Base-by-base conservation (phyloP, 257 asterid species). In the Solanum raphanifolium region DNA sequence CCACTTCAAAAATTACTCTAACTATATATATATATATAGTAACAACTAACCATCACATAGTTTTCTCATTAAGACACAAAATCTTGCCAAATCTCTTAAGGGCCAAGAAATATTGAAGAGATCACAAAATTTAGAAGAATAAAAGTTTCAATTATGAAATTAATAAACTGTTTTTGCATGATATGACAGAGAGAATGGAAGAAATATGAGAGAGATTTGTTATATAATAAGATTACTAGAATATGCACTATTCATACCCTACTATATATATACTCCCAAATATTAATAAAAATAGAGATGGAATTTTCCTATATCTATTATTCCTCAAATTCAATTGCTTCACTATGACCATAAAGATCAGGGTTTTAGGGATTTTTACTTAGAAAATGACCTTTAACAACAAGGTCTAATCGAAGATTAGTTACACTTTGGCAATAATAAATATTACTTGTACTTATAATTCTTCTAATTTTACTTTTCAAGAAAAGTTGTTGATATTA, bases 151-250 rank as follows among this genome's bases (percentile, higher is more conserved):
- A 87, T 48, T 60, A 52, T 36, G 88, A 84, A 91, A 91, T 23
- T 69, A 16, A 46, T 84, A 84, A 90, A 86, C 87, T 83, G 89
- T 89, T 86, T 75, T 88, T 87, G 89, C 87, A 91, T 89, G 89
- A 91, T 92, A 84, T 88, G 93, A 90, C 91, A 92, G 95, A 92
- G 94, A 93, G 74, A 87, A n/a, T 46, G 62, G 41, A 76, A 86
- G 78, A 27, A 38, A 38, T 38, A 60, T 41, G 75, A 86, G 85
- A 78, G 21, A 83, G 20, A 46, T 10, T 32, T n/a, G 9, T 23
- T 27, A 16, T 16, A 16, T 52, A 52, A 27, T 66, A 66, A 69
- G 83, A 27, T 29, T 66, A 16, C 85, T 81, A 72, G 68, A 48
- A 46, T 58, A 66, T 13, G 62, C 72, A 6, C 52, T 27, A 15